Base-by-base conservation (phyloP, 2,329 filamentous ascomycete genomes). In the Chaetothyriales sp. region DNA sequence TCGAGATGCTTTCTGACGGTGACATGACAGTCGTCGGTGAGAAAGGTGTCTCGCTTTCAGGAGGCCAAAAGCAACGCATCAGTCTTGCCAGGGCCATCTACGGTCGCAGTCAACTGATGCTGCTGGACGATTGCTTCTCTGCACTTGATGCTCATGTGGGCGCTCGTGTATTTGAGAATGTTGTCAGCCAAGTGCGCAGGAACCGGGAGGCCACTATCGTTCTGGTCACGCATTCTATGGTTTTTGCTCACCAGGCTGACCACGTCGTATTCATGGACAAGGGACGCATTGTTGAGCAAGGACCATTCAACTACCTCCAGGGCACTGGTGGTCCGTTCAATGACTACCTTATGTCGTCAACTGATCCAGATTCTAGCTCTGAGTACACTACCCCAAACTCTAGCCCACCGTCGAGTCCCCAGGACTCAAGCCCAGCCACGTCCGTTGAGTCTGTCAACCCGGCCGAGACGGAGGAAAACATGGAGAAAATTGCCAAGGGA, bases 21-120 rank as follows among this genome's bases (percentile, higher is more conserved):
- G 61, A 63, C 50, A 25, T 53, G 18, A 60, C 57, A 4, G 32
- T 51, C 15, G 53, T 62, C 9, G 63, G 62, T 3, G 57, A 45
- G 36, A 55, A 53, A 12, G 63, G 63, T 1, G 53, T 59, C 2
- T 51, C 52, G 7, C 48, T 64, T 26, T 61, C 59, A 50, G 63
- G 63, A 10, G 63, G 63, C 2, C 63, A 64, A 46, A 60, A 59
- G 48, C 54, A 59, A 42, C 55, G 61, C 12, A 25, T 63, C 28
- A 69, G 72, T n/a, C 66, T 76, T n/a, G 74, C 74, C 19, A 65
- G 74, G 50, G 73, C 73, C 12, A 63, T 75, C 8, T 77, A 76
- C 58, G 67, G 73, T 18, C 66, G 70, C 44, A 68, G 67, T 47
- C 65, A 70, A 36, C 64, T 74, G 22, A 62, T 75, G 26, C 64